Base-by-base conservation (phyloP, 371 early-diverging fungal genomes). In the Synchytrium microbalum region DNA sequence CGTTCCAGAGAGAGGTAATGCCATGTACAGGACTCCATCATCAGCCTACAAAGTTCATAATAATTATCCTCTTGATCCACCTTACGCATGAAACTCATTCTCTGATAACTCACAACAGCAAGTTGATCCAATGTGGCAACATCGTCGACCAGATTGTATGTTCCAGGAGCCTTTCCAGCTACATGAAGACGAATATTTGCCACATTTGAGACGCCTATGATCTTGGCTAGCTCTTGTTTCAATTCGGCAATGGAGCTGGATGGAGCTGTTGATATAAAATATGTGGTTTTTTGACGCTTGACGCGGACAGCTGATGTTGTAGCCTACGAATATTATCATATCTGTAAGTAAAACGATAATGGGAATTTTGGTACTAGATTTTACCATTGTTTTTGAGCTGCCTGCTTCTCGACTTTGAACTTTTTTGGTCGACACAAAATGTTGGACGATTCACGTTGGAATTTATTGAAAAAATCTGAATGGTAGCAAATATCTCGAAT, bases 231-330 rank as follows among this genome's bases (percentile, higher is more conserved):
- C 27, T 65, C 58, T 19, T 29, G n/a, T 60, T 75, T 74, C 28
- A 75, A 66, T 0, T 63, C 32, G 53, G 27, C 54, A 23, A 78
- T 72, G n/a, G 74, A 67, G 61, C 67, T 70, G 16, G 56, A 30
- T 32, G 68, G 69, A 10, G 60, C 61, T 32, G 58, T 51, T n/a
- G 68, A 64, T 58, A 78, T 64, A 59, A 78, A 75, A 60, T 61
- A 69, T 3, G 71, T 75, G 3, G 69, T 58, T 54, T 70, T 70
- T 26, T 66, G 67, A 28, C 75, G 72, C 55, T 74, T 73, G 33
- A 71, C 64, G 2, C 75, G 73, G 10, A 77, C 46, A 10, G 46
- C 46, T 38, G 46, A 38, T 38, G 46, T 38, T 38, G 19, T 38
- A n/a, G n/a, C n/a, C n/a, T n/a, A n/a, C n/a, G n/a, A n/a, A n/a